phyloP scores from a whole-genome alignment of 768 basidiomycete genomes.

The Lactarius hatsudake region DNA sequence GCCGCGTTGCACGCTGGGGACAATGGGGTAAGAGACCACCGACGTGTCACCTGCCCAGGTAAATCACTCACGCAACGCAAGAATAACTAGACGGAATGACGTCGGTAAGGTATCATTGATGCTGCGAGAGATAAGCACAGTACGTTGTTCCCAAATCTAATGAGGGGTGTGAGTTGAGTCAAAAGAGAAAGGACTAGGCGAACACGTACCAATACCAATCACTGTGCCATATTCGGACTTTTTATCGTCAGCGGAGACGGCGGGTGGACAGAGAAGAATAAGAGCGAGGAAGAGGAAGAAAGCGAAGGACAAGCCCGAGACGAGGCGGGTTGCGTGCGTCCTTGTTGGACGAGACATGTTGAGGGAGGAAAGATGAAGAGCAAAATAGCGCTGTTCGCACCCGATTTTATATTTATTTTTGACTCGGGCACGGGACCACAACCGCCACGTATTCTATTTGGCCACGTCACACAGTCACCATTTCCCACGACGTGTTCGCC shows the following conservation, averaged over 20 bases:
- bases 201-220: constrained; percentile 78
- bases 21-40: constrained; percentile 10
- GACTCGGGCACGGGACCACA: not conserved
- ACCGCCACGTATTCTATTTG: constrained; percentile 8
- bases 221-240: constrained; percentile 85
- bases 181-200: not conserved
- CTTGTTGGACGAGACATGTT: constrained; percentile 30
- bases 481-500: constrained; percentile 1
- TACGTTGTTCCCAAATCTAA: constrained; percentile 91
- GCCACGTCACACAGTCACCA: constrained; percentile 18
- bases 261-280: constrained; percentile 65
- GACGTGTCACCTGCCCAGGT: constrained; percentile 37
- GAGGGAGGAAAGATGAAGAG: not conserved
- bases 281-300: constrained; percentile 59
- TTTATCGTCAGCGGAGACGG: constrained; percentile 59
- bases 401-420: not conserved
- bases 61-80: constrained; percentile 76
- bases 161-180: constrained; percentile 23
- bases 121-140: constrained; percentile 27
- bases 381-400: not conserved
- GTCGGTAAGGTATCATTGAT: constrained; percentile 28
- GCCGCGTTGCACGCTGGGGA: constrained; percentile 35
- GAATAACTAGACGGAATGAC: constrained; percentile 62
- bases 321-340: constrained; percentile 26
- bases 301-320: constrained; percentile 29